Evolutionary conservation across 2,329 filamentous ascomycete genomes (phyloP).

Genomic region (Aspergillus melleus): DNA sequence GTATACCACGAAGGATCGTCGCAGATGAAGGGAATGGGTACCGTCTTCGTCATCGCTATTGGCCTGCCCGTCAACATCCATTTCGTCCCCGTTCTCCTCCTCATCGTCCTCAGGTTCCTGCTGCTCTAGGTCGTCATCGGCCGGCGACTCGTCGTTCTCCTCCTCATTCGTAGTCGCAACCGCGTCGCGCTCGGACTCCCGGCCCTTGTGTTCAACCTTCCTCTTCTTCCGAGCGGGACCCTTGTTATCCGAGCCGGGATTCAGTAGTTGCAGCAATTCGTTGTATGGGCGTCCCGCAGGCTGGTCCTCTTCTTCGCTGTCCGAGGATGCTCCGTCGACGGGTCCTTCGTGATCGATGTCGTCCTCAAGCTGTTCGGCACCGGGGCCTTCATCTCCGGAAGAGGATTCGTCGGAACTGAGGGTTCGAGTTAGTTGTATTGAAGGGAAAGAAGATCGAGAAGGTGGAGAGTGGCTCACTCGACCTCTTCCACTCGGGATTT

Average conservation of each 20-base stretch:
- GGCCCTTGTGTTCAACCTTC: constrained; percentile 47
- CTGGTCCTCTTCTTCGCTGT: constrained; percentile 46
- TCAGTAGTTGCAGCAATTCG: constrained; percentile 57
- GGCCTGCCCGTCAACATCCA: constrained; percentile 26
- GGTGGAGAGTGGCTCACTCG: constrained; percentile 31
- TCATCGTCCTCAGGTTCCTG: constrained; percentile 49
- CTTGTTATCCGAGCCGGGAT: constrained; percentile 40
- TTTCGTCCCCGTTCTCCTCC: constrained; percentile 38
- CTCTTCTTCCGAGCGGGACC: constrained; percentile 54
- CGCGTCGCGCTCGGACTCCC: constrained; percentile 25
- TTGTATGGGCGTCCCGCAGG: constrained; percentile 52
- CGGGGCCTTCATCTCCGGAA: constrained; percentile 26
- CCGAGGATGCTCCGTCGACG: constrained; percentile 38
- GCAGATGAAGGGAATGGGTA: constrained; percentile 11
- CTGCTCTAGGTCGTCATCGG: constrained; percentile 48
- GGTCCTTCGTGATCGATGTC: constrained; percentile 40
- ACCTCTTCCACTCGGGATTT: constrained; percentile 41
- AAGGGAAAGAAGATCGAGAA: not conserved
- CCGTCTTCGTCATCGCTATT: constrained; percentile 40
- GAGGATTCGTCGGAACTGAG: constrained; percentile 32
- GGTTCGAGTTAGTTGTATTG: constrained; percentile 10
- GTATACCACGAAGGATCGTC: not conserved
- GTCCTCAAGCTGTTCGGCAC: constrained; percentile 47
- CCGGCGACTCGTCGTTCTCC: constrained; percentile 33
- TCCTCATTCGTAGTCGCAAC: constrained; percentile 27